A percentile compares a stretch with the other conserved stretches of the same genome.
Conservation (phyloP, 768 basidiomycete genomes). For the Pleurotus salmoneostramineus region DNA sequence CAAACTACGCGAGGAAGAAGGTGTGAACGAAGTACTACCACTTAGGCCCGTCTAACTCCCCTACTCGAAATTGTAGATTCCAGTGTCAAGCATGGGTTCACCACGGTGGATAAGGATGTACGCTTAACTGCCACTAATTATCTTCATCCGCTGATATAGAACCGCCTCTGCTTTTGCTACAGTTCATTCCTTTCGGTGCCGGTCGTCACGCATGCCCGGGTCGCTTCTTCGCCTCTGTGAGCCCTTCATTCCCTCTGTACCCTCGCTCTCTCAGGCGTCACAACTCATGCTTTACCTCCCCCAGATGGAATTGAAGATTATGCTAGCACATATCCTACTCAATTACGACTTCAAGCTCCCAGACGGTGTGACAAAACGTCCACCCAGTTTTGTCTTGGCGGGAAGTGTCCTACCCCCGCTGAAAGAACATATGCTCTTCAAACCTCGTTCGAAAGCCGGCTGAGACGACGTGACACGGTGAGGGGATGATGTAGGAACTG, state of each 20-base stretch:
- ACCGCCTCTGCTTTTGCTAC: not conserved
- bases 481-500: too few relatives aligned
- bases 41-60: not conserved
- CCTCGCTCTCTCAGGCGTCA: not conserved
- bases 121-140: not conserved
- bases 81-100: conserved; percentile 3
- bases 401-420: conserved; percentile 28
- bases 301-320: conserved; percentile 8
- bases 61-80: not conserved
- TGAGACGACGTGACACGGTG: too few relatives aligned
- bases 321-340: conserved; percentile 1
- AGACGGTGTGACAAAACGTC: conserved; percentile 16
- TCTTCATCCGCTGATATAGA: not conserved
- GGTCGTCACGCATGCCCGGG: conserved; percentile 6
- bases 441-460: conserved; percentile 9
- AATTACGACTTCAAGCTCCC: conserved; percentile 3
- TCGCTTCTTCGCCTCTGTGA: conserved; percentile 7
- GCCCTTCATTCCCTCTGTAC: not conserved
- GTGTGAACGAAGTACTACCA: not conserved
- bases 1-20: conserved; percentile 22
- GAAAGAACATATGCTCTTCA: conserved; percentile 28
- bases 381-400: conserved; percentile 27
- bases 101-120: conserved; percentile 8
- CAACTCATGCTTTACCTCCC: not conserved
- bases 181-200: conserved; percentile 6